Percentiles rank a stretch among this genome's conserved stretches.
Evolutionary conservation across 768 basidiomycete species (phyloP).

Genomic region (Trametes cinnabarina): DNA sequence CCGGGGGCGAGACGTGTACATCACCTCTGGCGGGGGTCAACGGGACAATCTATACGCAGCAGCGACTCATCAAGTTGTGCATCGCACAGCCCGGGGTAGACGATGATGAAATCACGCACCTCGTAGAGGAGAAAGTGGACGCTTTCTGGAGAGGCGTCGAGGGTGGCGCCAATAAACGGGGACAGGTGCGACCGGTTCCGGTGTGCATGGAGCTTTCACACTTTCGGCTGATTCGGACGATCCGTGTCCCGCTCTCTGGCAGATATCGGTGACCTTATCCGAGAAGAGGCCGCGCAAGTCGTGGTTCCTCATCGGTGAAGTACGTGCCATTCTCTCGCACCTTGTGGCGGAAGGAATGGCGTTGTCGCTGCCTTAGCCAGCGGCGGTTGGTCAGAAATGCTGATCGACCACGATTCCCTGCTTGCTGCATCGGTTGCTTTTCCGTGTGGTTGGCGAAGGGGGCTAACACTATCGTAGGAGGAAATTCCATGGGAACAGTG

Average conservation of each 20-base stretch:
- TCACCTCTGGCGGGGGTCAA: no score
- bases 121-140: conserved; percentile 76
- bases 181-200: conserved; percentile 50
- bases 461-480: conserved; percentile 43
- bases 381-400: neutral
- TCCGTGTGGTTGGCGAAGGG: neutral
- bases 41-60: no score
- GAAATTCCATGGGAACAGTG: conserved; percentile 89
- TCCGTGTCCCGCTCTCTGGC: neutral
- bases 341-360: neutral
- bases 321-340: conserved; percentile 6
- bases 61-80: no score
- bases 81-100: conserved; percentile 62
- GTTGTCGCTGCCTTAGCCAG: neutral
- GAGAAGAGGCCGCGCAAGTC: conserved; percentile 76
- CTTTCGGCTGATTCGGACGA: no score
- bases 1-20: no score
- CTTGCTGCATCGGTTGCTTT: neutral
- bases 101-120: conserved; percentile 66
- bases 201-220: no score
- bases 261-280: conserved; percentile 75
- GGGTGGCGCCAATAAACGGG: conserved; percentile 55
- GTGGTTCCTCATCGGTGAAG: conserved; percentile 55
- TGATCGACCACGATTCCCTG: neutral
- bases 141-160: conserved; percentile 78